These are phyloP conservation scores for Suillus subluteus DNA, from an alignment of 768 basidiomycete genomes.

Conservation along the genomic window DNA sequence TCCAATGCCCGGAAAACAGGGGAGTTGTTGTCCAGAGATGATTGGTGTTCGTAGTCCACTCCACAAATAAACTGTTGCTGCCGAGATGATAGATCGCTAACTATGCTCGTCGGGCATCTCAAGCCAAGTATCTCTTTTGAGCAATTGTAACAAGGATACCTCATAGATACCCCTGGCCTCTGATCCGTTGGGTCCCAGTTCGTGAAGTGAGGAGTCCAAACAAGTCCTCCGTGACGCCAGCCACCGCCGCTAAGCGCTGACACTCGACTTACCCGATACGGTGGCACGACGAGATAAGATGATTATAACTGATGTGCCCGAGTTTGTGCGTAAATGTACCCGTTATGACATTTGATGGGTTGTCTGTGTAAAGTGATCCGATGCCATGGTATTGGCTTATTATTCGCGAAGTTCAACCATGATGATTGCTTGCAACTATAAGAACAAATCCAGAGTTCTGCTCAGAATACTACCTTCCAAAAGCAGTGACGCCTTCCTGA, in stretches of 20 bases:
- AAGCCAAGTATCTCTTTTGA: background rate
- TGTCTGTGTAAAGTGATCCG: background rate
- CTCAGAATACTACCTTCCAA: conserved; percentile 24
- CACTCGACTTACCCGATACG: background rate
- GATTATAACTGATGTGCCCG: background rate
- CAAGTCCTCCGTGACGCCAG: background rate
- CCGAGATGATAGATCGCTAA: background rate
- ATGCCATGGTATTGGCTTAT: background rate
- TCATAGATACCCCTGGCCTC: background rate
- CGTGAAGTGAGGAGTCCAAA: background rate
- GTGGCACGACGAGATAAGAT: background rate
- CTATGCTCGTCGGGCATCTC: background rate
- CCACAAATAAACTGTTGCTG: background rate
- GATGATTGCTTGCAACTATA: background rate
- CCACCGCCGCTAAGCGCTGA: background rate
- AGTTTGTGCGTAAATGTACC: background rate
- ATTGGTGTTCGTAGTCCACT: background rate
- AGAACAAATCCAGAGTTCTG: background rate
- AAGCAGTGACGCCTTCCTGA: conserved; percentile 16
- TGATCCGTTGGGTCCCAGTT: background rate
- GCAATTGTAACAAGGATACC: background rate
- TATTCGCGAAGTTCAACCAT: background rate
- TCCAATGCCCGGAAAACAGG: background rate
- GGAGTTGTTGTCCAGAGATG: conserved; percentile 1
- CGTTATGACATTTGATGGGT: background rate